Evolutionary conservation across 306 rosid genomes (phyloP), one percentile per base, ranked within the genome.

Genomic region (Vigna reflexopilosa): DNA sequence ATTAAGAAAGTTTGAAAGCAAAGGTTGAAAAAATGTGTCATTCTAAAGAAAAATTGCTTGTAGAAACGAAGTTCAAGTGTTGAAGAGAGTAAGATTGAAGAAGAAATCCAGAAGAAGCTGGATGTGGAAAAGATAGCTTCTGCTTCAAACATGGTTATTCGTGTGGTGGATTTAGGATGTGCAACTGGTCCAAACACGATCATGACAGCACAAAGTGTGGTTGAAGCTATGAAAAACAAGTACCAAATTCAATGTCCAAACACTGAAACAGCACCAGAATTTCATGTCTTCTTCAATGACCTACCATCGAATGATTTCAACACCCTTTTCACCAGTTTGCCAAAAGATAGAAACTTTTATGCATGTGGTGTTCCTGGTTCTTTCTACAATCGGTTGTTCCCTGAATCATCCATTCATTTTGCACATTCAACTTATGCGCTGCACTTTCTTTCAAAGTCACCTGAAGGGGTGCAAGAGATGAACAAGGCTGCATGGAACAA

Each of bases 141-240:
- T 5, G 10, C 32, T 4, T 74, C 86, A 1, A 85, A 70, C 64
- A 64, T 30, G 0, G 64, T 81, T 0, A 73, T 87, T 55, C 70
- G 89, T 12, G 22, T 88, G 1, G 89, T 77, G 2, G 91, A 88
- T 77, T 72, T 88, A 54, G 91, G 91, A 45, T 88, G 87, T 49
- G 77, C 89, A 38, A 83, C 87, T 1, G 91, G 91, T 65, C 84
- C 89, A 47, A 85, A 88, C 77, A 78, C 87, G 4, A 77, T 88
- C 36, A 34, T 17, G 4, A 57, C 55, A 15, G 32, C 56, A 51
- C 84, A 80, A 9, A 17, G 15, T 2, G 10, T 85, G 32, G 45
- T 85, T 2, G 86, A 88, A 70, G 82, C 86, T 0, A 81, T 85
- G 2, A 54, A 81, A 30, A 47, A 56, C 7, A 88, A 88, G 79